Evolutionary conservation across 2,329 filamentous ascomycete genomes (phyloP).

Genomic region (Spiromastix sp.): DNA sequence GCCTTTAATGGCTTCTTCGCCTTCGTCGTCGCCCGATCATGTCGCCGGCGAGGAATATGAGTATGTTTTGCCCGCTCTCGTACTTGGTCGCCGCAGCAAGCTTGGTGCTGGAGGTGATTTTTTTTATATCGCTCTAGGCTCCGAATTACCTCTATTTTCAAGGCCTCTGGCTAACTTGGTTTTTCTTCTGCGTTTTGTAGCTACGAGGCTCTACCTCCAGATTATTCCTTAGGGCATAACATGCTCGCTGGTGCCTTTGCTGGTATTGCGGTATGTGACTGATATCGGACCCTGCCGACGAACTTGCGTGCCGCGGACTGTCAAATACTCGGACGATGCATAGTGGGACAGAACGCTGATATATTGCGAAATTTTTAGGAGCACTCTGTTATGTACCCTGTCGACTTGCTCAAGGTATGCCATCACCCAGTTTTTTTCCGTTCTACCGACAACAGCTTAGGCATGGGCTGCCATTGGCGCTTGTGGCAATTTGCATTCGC

Average conservation of each 20-base stretch:
- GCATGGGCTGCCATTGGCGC: too few species aligned
- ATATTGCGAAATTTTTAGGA: slow-evolving; percentile 48
- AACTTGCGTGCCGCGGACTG: slow-evolving; percentile 3
- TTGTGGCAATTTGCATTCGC: too few species aligned
- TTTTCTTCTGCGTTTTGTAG: slow-evolving; percentile 28
- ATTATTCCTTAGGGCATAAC: slow-evolving; percentile 88
- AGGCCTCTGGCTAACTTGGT: slow-evolving; percentile 5
- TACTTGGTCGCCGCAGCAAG: slow-evolving; percentile 2
- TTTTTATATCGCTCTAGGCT: slow-evolving; percentile 1
- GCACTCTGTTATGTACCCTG: slow-evolving; percentile 97
- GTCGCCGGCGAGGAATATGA: slow-evolving; percentile 36
- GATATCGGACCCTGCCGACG: slow-evolving; percentile 5
- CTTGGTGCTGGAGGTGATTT: slow-evolving; percentile 3
- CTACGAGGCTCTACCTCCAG: slow-evolving; percentile 89
- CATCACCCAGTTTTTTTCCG: not conserved
- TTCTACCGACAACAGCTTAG: not conserved
- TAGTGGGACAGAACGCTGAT: too few species aligned
- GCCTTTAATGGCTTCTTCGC: slow-evolving; percentile 31
- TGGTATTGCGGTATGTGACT: slow-evolving; percentile 74
- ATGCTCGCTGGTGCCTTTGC: slow-evolving; percentile 96
- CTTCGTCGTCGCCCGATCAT: too few species aligned
- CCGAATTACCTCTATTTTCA: not conserved
- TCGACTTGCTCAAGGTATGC: slow-evolving; percentile 90
- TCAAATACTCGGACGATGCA: too few species aligned
- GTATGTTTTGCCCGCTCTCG: slow-evolving; percentile 22